These are phyloP conservation scores for Trichoderma atrobrunneum DNA, from an alignment of 2,329 filamentous ascomycete species.

Conservation along the genomic window DNA sequence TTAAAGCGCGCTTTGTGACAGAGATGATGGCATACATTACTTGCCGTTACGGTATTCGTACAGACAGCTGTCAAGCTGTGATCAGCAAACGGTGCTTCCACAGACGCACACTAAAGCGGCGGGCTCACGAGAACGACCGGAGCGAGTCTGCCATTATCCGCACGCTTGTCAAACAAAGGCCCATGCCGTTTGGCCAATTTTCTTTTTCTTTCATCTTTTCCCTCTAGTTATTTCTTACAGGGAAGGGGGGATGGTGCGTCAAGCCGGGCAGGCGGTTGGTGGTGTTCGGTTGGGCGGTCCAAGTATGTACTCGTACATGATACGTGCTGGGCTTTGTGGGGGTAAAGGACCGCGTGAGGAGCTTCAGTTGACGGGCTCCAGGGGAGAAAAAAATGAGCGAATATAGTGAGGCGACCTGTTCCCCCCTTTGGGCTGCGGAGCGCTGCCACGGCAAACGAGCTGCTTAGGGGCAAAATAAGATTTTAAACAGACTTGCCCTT, in stretches of 20 bases:
- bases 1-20: not conserved
- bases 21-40: not conserved
- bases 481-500: not conserved
- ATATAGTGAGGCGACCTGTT: not conserved
- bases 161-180: not conserved
- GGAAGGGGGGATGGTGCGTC: not conserved
- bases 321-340: constrained; percentile 16
- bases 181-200: not conserved
- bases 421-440: not conserved
- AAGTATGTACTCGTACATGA: constrained; percentile 1
- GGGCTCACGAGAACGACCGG: constrained; percentile 10
- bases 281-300: constrained; percentile 19
- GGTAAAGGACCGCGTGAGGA: constrained; percentile 10
- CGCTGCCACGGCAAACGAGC: not conserved
- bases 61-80: constrained; percentile 6
- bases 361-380: constrained; percentile 1
- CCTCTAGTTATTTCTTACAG: not conserved
- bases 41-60: not conserved
- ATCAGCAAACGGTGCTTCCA: constrained; percentile 15
- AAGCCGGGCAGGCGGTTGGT: constrained; percentile 18
- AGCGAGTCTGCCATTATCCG: not conserved
- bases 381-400: constrained; percentile 11
- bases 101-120: constrained; percentile 12
- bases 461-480: not conserved
- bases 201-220: not conserved